phyloP scores from a whole-genome alignment of 441 rosid species.

The Bocquillonia castaneifolia region DNA sequence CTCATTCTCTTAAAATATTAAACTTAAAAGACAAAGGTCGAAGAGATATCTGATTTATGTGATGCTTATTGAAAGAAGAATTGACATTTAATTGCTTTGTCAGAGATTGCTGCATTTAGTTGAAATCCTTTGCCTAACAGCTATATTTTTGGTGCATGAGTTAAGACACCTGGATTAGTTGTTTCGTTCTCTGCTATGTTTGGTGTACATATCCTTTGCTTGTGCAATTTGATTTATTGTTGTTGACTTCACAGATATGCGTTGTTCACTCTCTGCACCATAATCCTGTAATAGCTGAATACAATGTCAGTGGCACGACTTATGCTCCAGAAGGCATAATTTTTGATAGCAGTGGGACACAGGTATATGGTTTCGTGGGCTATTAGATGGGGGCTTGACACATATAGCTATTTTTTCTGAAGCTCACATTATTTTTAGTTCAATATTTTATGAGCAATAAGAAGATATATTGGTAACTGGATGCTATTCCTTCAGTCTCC shows the following conservation, averaged over 20 bases:
- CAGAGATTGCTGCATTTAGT: not conserved
- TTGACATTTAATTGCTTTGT: not conserved
- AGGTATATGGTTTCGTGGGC: constrained; percentile 44
- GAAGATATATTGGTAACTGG: not conserved
- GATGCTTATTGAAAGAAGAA: constrained; percentile 1
- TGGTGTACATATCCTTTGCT: not conserved
- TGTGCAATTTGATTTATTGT: constrained; percentile 15
- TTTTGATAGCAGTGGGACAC: constrained; percentile 54
- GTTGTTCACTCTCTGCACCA: constrained; percentile 66
- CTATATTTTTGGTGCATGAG: not conserved
- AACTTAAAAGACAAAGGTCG: not conserved
- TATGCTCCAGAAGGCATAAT: constrained; percentile 96
- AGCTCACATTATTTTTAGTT: not conserved
- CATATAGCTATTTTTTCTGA: not conserved
- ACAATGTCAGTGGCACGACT: constrained; percentile 82
- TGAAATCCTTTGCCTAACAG: not conserved
- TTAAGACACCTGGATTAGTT: not conserved
- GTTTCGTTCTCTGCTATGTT: not conserved
- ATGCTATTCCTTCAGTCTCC: constrained; percentile 14
- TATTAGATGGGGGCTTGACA: not conserved
- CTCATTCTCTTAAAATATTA: not conserved
- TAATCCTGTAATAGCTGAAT: constrained; percentile 65
- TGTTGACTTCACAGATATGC: constrained; percentile 59
- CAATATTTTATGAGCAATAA: not conserved
- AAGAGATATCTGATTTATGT: not conserved